phyloP scores from a whole-genome alignment of 2,329 filamentous ascomycete genomes.

The Colletotrichum lupini region DNA sequence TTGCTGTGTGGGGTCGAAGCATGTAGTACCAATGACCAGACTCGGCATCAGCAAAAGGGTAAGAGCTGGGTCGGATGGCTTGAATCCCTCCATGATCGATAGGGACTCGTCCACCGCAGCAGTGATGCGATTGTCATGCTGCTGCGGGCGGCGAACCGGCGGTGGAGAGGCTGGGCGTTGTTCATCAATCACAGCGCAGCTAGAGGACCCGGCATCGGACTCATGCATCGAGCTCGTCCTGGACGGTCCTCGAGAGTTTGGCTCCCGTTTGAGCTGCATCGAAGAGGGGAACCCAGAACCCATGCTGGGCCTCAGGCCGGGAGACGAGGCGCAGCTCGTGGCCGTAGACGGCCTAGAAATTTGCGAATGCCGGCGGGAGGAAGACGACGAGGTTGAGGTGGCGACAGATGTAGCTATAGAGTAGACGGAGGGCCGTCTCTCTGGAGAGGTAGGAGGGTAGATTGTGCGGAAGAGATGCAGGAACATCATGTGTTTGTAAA shows the following conservation, averaged over 20 bases:
- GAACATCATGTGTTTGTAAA: slow-evolving; percentile 76
- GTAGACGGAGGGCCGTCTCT: slow-evolving; percentile 31
- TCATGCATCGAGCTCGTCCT: slow-evolving; percentile 55
- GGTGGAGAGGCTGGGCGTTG: slow-evolving; percentile 53
- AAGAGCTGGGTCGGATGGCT: slow-evolving; percentile 67
- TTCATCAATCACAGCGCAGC: slow-evolving; percentile 28
- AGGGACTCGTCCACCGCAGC: slow-evolving; percentile 68
- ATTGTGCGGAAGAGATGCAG: slow-evolving; percentile 72
- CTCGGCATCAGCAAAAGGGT: slow-evolving; percentile 70
- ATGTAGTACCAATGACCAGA: slow-evolving; percentile 70
- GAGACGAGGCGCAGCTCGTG: slow-evolving; percentile 49
- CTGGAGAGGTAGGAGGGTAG: slow-evolving; percentile 58
- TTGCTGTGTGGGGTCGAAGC: slow-evolving; percentile 64
- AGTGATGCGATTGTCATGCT: slow-evolving; percentile 63
- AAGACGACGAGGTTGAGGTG: slow-evolving; percentile 34
- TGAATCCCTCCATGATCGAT: slow-evolving; percentile 64
- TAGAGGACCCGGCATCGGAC: slow-evolving; percentile 19
- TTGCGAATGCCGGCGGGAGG: slow-evolving; percentile 36
- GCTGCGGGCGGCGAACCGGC: slow-evolving; percentile 57
- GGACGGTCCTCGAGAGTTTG: slow-evolving; percentile 47
- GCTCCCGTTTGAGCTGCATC: slow-evolving; percentile 45
- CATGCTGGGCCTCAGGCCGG: slow-evolving; percentile 39
- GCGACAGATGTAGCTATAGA: slow-evolving; percentile 35
- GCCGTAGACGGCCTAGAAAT: slow-evolving; percentile 35
- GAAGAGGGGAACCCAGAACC: slow-evolving; percentile 33